phyloP scores from a whole-genome alignment of 441 rosid genomes.

The Oxalis stricta region DNA sequence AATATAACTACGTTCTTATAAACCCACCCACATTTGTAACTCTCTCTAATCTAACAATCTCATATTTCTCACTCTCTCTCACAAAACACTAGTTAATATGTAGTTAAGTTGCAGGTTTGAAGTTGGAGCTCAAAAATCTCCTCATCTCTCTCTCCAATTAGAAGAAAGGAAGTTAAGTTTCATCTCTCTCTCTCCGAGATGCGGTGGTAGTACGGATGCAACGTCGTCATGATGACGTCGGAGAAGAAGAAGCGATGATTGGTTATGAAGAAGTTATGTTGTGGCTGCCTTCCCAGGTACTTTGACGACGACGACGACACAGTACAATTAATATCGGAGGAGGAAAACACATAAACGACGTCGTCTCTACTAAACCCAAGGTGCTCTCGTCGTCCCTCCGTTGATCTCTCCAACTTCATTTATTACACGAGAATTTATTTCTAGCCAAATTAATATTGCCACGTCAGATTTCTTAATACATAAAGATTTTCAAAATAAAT shows the following conservation, averaged over 20 bases:
- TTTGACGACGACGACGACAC: conserved; percentile 41
- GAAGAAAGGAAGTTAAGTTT: conserved; percentile 1
- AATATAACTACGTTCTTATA: no score
- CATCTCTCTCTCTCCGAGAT: conserved; percentile 5
- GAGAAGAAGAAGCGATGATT: conserved; percentile 23
- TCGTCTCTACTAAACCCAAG: not conserved
- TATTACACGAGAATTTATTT: not conserved
- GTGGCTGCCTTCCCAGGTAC: conserved; percentile 37
- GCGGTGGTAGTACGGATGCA: conserved; percentile 17
- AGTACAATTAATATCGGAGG: no score
- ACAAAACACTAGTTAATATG: conserved; percentile 13
- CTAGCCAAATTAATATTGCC: no score
- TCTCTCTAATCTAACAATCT: not conserved
- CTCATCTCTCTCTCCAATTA: conserved; percentile 1
- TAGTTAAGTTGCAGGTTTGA: conserved; percentile 73
- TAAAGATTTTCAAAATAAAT: no score
- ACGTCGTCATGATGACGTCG: no score
- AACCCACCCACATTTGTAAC: no score
- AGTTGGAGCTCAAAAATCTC: conserved; percentile 37
- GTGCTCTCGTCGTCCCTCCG: not conserved
- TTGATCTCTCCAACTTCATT: conserved; percentile 2
- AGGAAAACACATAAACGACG: conserved; percentile 27
- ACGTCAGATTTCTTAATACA: no score
- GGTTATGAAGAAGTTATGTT: conserved; percentile 38
- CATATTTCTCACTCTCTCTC: not conserved